Base-by-base conservation (phyloP, 192 early-diverging fungal species). In the Mortierella antarctica region DNA sequence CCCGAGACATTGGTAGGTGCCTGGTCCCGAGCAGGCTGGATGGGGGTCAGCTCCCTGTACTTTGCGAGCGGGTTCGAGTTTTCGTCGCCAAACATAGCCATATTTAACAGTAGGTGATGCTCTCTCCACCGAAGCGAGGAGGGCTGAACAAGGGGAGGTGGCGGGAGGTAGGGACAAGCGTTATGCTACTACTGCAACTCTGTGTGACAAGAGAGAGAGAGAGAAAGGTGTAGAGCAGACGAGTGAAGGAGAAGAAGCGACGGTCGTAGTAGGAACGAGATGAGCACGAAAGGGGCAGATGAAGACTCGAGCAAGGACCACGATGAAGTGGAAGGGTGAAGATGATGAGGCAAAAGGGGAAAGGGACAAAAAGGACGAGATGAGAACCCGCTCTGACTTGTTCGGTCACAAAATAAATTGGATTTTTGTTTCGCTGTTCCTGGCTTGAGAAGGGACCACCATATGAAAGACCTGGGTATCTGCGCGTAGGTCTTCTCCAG, bases 1-100 rank as follows among this genome's bases (percentile, higher is more conserved):
- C 77, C 77, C 14, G 77, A 72, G 21, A 59, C 44, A 31, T 69
- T 76, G 20, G 64, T 54, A 5, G 77, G 50, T 21, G 58, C 46
- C 64, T 78, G 67, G 42, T 79, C 76, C 23, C 69, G 68, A 40
- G 50, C 23, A 47, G 69, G 46, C 17, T 79, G 76, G 40, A 79
- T 79, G 23, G 76, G 76, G 15, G 76, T 79, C 56, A 79, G 39
- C 11, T 79, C 69, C 39, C 57, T 70, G 69, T 79, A 79, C 58
- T 65, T 79, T 41, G 76, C 58, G 13, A 79, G 76, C 13, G 76
- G 76, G 64, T 79, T 71, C 17, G 76, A 71, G 57, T 51, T 23
- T 9, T 80, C 77, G 45, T 68, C 54, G 57, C 54, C 40, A 52
- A 45, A 65, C 71, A 73, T 73, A 31, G 73, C 40, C 57, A 71